phyloP scores from a whole-genome alignment of 257 asterid genomes.

The Primulina tabacum region DNA sequence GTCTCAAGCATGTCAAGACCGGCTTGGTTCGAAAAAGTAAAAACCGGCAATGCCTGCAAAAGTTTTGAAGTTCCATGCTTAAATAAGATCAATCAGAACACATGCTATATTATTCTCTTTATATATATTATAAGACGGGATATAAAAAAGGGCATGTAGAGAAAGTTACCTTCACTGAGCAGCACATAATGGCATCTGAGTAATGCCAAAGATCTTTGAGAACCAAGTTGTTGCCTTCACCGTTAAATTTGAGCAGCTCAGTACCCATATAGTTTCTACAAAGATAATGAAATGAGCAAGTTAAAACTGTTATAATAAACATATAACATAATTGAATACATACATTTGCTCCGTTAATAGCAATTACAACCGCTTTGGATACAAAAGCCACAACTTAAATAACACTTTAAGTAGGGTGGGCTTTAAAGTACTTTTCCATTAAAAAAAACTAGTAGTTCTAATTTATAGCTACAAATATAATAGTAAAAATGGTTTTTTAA shows the following conservation, averaged over 20 bases:
- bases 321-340: background rate
- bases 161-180: constrained; percentile 68
- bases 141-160: too few relatives aligned
- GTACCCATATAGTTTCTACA: constrained; percentile 64
- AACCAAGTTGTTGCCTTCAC: constrained; percentile 60
- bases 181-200: constrained; percentile 81
- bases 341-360: too few relatives aligned
- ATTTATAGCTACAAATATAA: too few relatives aligned
- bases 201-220: constrained; percentile 75
- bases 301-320: background rate
- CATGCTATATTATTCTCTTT: background rate
- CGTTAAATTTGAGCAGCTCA: constrained; percentile 58
- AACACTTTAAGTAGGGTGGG: too few relatives aligned
- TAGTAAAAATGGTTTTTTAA: too few relatives aligned
- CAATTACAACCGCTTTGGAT: background rate
- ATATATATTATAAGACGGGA: background rate
- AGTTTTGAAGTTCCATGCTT: constrained; percentile 2
- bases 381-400: background rate
- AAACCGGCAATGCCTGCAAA: constrained; percentile 71
- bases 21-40: constrained; percentile 88
- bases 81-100: constrained; percentile 11
- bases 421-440: too few relatives aligned
- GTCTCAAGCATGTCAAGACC: constrained; percentile 97
- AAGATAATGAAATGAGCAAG: background rate
- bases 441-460: too few relatives aligned